phyloP scores from a whole-genome alignment of 2,329 filamentous ascomycete species.

The Penicillium polonicum region DNA sequence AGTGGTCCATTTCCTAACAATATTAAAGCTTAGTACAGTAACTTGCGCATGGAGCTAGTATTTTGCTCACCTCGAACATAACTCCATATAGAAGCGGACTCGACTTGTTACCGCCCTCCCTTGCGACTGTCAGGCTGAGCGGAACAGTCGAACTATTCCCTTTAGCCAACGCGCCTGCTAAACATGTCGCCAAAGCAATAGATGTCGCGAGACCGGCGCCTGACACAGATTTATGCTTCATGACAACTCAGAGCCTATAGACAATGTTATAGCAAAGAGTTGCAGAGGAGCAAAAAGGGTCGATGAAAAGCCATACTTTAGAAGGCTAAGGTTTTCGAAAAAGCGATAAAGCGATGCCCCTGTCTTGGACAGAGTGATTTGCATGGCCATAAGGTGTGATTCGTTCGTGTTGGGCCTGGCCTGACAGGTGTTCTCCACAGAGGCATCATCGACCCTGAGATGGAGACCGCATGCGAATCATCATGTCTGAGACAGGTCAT shows the following conservation, averaged over 20 bases:
- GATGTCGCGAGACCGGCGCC: neutral
- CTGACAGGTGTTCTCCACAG: neutral
- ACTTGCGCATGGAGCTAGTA: neutral
- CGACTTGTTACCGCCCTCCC: slow-evolving; percentile 32
- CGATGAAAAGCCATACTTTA: neutral
- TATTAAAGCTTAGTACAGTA: neutral
- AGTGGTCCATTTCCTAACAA: slow-evolving; percentile 37
- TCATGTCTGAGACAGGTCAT: neutral
- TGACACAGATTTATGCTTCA: slow-evolving; percentile 4
- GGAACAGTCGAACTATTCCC: slow-evolving; percentile 16
- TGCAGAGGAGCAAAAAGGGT: neutral
- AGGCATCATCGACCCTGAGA: slow-evolving; percentile 12
- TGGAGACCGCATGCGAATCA: neutral
- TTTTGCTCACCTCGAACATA: slow-evolving; percentile 36
- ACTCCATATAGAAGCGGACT: slow-evolving; percentile 37
- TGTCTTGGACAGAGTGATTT: neutral
- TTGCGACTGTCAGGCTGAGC: slow-evolving; percentile 24
- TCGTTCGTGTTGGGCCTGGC: neutral
- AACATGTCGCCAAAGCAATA: slow-evolving; percentile 1
- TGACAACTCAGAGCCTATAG: neutral
- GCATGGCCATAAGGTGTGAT: neutral
- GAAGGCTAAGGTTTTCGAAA: neutral
- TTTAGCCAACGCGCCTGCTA: neutral
- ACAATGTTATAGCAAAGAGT: neutral
- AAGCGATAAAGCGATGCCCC: neutral